phyloP scores from a whole-genome alignment of 345 rosid genomes.

The Acer campestre region DNA sequence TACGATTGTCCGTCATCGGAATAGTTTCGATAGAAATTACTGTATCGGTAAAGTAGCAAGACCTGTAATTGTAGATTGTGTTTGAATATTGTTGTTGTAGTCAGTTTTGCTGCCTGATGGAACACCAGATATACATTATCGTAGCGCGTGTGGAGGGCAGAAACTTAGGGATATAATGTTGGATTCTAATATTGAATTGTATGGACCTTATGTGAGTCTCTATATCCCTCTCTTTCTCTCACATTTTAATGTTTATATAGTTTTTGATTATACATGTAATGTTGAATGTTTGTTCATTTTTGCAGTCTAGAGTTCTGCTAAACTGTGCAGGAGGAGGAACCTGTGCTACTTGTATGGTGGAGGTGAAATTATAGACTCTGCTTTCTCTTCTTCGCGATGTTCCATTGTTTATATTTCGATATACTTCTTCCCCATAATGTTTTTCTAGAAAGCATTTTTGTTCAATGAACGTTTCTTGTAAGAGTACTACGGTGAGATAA shows the following conservation, averaged over 20 bases:
- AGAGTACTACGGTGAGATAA: too few species aligned
- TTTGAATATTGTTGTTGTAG: constrained; percentile 26
- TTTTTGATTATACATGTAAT: background rate
- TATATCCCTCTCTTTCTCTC: background rate
- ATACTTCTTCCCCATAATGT: too few species aligned
- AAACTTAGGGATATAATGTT: constrained; percentile 92
- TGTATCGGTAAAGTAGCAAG: too few species aligned
- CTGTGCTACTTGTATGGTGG: constrained; percentile 90
- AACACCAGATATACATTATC: constrained; percentile 79
- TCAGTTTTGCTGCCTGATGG: constrained; percentile 93
- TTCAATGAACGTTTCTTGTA: too few species aligned
- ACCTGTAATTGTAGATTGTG: background rate
- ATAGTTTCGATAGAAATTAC: too few species aligned
- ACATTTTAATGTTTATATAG: background rate
- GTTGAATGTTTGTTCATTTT: background rate
- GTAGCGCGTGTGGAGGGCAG: constrained; percentile 75
- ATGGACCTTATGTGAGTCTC: constrained; percentile 84
- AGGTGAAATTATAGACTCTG: constrained; percentile 42
- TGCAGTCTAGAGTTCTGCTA: constrained; percentile 63
- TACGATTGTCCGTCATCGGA: background rate
- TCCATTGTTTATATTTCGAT: too few species aligned
- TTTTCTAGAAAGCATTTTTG: too few species aligned
- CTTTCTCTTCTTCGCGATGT: background rate
- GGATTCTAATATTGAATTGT: constrained; percentile 74
- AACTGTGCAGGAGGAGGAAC: constrained; percentile 96